Conservation (phyloP, 495 filamentous ascomycete genomes). For the Platismatia glauca region DNA sequence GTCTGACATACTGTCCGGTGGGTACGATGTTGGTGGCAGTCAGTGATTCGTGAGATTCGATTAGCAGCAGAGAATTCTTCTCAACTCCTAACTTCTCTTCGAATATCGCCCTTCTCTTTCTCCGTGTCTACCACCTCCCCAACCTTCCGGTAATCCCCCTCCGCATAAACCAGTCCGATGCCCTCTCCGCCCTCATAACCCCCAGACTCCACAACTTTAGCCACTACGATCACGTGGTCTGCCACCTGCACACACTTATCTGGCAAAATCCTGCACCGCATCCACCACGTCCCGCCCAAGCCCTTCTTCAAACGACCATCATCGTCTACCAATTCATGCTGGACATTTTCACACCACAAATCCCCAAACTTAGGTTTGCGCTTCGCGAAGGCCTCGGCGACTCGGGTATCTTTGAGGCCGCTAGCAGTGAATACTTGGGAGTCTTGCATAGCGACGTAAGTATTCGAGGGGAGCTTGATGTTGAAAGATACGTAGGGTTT, state of each 20-base stretch:
- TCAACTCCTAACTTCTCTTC: background rate
- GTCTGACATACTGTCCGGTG: background rate
- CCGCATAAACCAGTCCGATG: constrained; percentile 1
- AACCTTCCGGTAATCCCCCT: constrained; percentile 1
- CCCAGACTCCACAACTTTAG: constrained; percentile 16
- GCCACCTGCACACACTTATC: constrained; percentile 6
- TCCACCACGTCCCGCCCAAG: constrained; percentile 35
- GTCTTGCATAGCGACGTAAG: constrained; percentile 50
- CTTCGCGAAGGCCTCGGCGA: constrained; percentile 38
- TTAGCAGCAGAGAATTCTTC: background rate
- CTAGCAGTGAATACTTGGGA: constrained; percentile 34
- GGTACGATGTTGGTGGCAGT: background rate
- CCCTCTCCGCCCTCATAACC: constrained; percentile 10
- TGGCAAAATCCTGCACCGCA: constrained; percentile 16
- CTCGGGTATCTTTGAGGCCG: constrained; percentile 25
- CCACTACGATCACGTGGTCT: constrained; percentile 18
- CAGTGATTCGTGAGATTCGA: background rate
- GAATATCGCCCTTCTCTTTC: background rate
- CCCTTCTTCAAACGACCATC: constrained; percentile 26
- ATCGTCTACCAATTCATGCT: background rate
- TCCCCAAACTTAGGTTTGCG: constrained; percentile 22
- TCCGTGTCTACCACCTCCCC: background rate
- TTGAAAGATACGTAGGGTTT: constrained; percentile 71
- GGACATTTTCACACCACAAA: constrained; percentile 5
- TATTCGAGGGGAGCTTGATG: constrained; percentile 62